Evolutionary conservation across 192 early-diverging fungal genomes (phyloP).

Genomic region (Podila epicladia): DNA sequence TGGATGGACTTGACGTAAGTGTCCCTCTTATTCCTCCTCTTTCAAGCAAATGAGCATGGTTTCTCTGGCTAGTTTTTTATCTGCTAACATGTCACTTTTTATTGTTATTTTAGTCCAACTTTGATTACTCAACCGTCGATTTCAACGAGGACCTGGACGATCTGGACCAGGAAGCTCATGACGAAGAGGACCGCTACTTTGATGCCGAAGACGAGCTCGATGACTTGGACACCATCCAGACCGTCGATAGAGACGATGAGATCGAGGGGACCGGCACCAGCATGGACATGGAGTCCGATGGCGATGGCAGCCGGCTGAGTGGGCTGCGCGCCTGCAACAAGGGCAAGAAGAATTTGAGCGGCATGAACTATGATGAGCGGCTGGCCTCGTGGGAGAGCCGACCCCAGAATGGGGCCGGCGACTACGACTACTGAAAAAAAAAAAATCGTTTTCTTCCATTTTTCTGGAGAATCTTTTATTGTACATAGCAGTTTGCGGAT

Average conservation of each 20-base stretch:
- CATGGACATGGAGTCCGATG: too few species aligned
- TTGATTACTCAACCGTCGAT: conserved; percentile 44
- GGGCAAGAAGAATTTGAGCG: neutral
- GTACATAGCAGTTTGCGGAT: too few species aligned
- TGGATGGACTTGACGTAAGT: conserved; percentile 36
- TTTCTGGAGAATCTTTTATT: too few species aligned
- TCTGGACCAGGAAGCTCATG: conserved; percentile 40
- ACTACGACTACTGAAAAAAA: conserved; percentile 24
- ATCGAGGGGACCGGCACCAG: too few species aligned
- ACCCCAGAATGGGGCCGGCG: conserved; percentile 29
- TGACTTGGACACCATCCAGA: neutral
- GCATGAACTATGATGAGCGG: conserved; percentile 24
- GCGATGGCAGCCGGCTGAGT: too few species aligned
- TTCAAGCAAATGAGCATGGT: neutral
- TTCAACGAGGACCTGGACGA: conserved; percentile 49
- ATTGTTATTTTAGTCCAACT: neutral
- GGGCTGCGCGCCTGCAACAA: neutral
- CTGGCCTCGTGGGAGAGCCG: conserved; percentile 25
- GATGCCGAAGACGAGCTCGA: conserved; percentile 29
- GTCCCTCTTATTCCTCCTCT: neutral
- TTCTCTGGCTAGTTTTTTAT: neutral
- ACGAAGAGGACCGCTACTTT: conserved; percentile 39
- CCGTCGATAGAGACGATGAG: too few species aligned
- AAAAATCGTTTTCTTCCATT: too few species aligned
- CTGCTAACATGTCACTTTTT: neutral